Evolutionary conservation across 2,329 filamentous ascomycete genomes (phyloP).

Genomic region (Sarocladium oryzae): DNA sequence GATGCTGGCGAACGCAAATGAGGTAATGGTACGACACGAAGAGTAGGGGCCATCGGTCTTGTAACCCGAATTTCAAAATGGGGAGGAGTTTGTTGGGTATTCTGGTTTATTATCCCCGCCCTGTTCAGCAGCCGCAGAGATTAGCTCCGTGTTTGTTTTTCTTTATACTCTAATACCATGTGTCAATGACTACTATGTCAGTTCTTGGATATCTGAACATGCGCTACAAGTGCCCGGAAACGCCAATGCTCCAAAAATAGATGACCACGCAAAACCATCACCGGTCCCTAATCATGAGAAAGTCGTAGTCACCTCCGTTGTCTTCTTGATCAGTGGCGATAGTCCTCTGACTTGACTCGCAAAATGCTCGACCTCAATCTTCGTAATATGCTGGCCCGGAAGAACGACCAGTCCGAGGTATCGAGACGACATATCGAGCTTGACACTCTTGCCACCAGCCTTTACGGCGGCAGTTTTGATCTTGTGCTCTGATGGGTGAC

Average conservation of each 20-base stretch:
- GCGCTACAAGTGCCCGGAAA: no score
- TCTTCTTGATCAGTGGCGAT: neutral
- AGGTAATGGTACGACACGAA: constrained; percentile 11
- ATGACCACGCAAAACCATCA: no score
- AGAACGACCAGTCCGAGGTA: constrained; percentile 88
- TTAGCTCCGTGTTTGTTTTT: neutral
- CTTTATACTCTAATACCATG: constrained; percentile 8
- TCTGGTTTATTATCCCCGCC: constrained; percentile 6
- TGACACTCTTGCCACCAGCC: constrained; percentile 38
- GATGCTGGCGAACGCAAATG: neutral
- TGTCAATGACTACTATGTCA: neutral
- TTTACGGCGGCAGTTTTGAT: constrained; percentile 29
- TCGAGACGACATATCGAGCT: constrained; percentile 71
- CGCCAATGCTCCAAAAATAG: no score
- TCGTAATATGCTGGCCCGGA: constrained; percentile 76
- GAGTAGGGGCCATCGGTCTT: constrained; percentile 17
- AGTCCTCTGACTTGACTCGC: constrained; percentile 40
- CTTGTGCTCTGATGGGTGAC: constrained; percentile 56
- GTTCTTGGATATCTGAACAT: constrained; percentile 1
- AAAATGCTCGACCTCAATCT: constrained; percentile 82
- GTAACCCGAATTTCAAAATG: constrained; percentile 14
- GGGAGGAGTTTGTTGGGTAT: constrained; percentile 9
- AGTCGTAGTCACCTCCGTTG: neutral
- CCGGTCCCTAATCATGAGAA: no score
- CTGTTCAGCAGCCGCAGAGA: constrained; percentile 4